Evolutionary conservation across 225 moss, liverwort and hornwort genomes (phyloP).

Genomic region (Climacium dendroides): DNA sequence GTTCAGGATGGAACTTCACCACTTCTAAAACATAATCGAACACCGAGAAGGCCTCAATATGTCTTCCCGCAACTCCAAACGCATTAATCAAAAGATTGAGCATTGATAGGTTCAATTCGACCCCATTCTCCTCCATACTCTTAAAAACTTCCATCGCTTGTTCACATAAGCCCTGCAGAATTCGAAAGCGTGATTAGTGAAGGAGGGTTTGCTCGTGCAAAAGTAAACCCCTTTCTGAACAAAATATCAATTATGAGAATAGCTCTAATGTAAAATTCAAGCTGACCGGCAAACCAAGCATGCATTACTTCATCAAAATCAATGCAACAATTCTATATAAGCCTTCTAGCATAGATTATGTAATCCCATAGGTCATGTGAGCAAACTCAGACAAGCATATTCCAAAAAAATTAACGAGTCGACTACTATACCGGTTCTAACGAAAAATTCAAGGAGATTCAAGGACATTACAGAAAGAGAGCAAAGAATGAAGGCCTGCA

Average conservation of each 20-base stretch:
- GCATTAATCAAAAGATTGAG: constrained; percentile 89
- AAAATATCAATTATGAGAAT: neutral
- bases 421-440: neutral
- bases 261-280: neutral
- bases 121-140: constrained; percentile 77
- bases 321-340: neutral
- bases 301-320: neutral
- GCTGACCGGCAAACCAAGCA: neutral
- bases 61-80: constrained; percentile 79
- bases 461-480: neutral
- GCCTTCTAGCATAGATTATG: neutral
- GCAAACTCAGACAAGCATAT: neutral
- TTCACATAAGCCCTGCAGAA: constrained; percentile 73
- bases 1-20: constrained; percentile 18
- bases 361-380: neutral
- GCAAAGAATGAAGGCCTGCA: neutral
- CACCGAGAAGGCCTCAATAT: constrained; percentile 77
- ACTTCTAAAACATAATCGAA: constrained; percentile 81
- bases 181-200: neutral
- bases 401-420: neutral
- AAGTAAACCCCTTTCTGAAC: neutral
- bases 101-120: constrained; percentile 79
- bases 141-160: constrained; percentile 86
- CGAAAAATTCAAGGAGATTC: neutral
- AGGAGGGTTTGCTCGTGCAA: neutral